Conservation (phyloP, 306 rosid species). For the Gastrolobium villosum region DNA sequence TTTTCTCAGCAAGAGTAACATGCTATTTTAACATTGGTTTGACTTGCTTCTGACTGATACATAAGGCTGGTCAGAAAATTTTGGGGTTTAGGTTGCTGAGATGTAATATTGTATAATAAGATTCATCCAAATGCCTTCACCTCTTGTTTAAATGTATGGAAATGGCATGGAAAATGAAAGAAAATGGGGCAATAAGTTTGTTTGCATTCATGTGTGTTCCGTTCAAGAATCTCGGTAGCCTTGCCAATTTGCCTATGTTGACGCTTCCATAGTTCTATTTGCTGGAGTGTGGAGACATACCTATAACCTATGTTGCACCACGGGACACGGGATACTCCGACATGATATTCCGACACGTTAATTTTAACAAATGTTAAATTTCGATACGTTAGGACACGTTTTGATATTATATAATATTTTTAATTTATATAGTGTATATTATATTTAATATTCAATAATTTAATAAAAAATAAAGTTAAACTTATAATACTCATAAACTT, state of each 20-base stretch:
- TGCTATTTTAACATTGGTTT: slow-evolving; percentile 30
- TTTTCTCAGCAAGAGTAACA: slow-evolving; percentile 39
- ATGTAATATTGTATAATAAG: slow-evolving; percentile 73
- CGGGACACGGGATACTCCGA: too few species aligned
- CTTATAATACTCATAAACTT: too few species aligned
- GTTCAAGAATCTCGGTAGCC: neutral
- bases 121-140: slow-evolving; percentile 76
- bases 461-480: too few species aligned
- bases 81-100: slow-evolving; percentile 79
- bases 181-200: neutral
- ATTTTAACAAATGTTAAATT: too few species aligned
- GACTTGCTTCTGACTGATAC: slow-evolving; percentile 41
- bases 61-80: slow-evolving; percentile 14
- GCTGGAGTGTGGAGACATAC: neutral
- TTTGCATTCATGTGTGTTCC: slow-evolving; percentile 17
- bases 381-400: too few species aligned
- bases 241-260: neutral
- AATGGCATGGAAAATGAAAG: slow-evolving; percentile 31
- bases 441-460: too few species aligned
- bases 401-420: too few species aligned
- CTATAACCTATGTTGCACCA: too few species aligned
- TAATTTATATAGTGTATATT: too few species aligned
- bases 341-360: too few species aligned
- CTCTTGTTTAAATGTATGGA: slow-evolving; percentile 41
- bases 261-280: neutral